These are phyloP conservation scores for Alectoria sarmentosa DNA, from an alignment of 495 filamentous ascomycete genomes.

Conservation along the genomic window DNA sequence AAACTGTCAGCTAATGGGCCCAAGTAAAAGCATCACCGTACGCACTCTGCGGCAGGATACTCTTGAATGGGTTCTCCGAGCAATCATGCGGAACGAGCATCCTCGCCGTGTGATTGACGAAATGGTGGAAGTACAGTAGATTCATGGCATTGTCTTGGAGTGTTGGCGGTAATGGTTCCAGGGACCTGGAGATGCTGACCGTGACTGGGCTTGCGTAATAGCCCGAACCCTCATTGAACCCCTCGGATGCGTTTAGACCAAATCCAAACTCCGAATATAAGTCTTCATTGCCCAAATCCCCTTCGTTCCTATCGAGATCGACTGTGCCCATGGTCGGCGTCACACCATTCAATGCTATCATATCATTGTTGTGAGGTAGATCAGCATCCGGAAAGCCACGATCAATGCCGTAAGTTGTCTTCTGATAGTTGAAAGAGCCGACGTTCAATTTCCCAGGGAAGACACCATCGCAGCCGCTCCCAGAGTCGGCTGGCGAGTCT, in stretches of 20 bases:
- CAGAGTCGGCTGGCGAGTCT: constrained; percentile 21
- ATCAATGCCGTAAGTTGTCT: constrained; percentile 55
- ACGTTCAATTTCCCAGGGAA: constrained; percentile 15
- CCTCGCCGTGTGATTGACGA: constrained; percentile 69
- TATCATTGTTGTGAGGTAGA: constrained; percentile 62
- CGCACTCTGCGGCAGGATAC: constrained; percentile 62
- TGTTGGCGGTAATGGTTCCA: constrained; percentile 60
- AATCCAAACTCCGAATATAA: constrained; percentile 37
- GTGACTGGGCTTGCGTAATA: constrained; percentile 66
- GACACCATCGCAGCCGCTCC: constrained; percentile 8
- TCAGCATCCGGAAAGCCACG: constrained; percentile 62
- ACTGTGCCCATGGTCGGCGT: constrained; percentile 16
- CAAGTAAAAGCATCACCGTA: constrained; percentile 15
- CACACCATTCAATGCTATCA: constrained; percentile 25
- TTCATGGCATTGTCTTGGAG: constrained; percentile 73
- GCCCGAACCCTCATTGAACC: constrained; percentile 46
- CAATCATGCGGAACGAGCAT: constrained; percentile 73
- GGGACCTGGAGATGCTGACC: constrained; percentile 57
- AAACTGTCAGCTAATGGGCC: constrained; percentile 1
- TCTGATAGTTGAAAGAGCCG: constrained; percentile 16
- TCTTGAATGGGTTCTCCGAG: constrained; percentile 64
- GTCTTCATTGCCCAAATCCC: constrained; percentile 18
- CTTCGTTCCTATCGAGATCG: constrained; percentile 26
- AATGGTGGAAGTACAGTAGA: constrained; percentile 70
- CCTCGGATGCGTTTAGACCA: constrained; percentile 40